A percentile compares a stretch with the other conserved stretches of the same genome.
Conservation (phyloP, 2,329 filamentous ascomycete species). For the Colletotrichum theobromicola region DNA sequence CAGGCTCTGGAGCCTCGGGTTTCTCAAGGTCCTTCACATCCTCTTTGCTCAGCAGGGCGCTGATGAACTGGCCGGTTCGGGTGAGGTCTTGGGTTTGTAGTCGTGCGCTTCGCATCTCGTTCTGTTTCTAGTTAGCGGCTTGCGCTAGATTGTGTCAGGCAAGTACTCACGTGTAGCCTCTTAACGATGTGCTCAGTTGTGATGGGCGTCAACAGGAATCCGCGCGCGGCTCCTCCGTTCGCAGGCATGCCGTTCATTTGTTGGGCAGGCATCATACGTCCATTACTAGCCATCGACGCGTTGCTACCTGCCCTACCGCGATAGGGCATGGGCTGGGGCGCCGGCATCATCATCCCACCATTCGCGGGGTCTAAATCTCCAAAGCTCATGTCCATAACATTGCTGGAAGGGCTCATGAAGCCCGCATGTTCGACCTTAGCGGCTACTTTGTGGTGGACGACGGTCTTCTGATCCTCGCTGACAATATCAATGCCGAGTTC, state of each 20-base stretch:
- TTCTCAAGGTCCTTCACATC: slow-evolving; percentile 64
- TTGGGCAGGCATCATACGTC: slow-evolving; percentile 61
- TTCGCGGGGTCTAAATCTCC: slow-evolving; percentile 87
- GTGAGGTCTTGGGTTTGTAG: slow-evolving; percentile 86
- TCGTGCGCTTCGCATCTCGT: slow-evolving; percentile 88
- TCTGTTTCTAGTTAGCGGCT: slow-evolving; percentile 53
- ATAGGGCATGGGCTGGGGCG: slow-evolving; percentile 71
- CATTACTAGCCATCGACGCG: slow-evolving; percentile 65
- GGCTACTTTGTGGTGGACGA: slow-evolving; percentile 97
- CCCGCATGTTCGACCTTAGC: slow-evolving; percentile 97
- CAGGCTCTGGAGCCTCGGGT: slow-evolving; percentile 49
- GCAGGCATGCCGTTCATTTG: slow-evolving; percentile 53
- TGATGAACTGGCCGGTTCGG: slow-evolving; percentile 82
- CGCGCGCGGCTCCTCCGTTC: slow-evolving; percentile 62
- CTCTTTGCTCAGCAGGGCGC: slow-evolving; percentile 76
- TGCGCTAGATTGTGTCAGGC: neutral
- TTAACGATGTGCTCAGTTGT: slow-evolving; percentile 96
- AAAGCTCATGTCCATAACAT: slow-evolving; percentile 87
- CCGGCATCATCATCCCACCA: slow-evolving; percentile 72
- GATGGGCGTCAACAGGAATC: slow-evolving; percentile 83
- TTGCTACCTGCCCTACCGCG: slow-evolving; percentile 74
- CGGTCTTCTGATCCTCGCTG: slow-evolving; percentile 97
- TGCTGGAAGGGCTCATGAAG: slow-evolving; percentile 75
- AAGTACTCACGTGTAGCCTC: slow-evolving; percentile 72
- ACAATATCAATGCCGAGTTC: slow-evolving; percentile 98